Conservation (phyloP, 768 basidiomycete genomes). For the Sporobolomyces roseus region DNA sequence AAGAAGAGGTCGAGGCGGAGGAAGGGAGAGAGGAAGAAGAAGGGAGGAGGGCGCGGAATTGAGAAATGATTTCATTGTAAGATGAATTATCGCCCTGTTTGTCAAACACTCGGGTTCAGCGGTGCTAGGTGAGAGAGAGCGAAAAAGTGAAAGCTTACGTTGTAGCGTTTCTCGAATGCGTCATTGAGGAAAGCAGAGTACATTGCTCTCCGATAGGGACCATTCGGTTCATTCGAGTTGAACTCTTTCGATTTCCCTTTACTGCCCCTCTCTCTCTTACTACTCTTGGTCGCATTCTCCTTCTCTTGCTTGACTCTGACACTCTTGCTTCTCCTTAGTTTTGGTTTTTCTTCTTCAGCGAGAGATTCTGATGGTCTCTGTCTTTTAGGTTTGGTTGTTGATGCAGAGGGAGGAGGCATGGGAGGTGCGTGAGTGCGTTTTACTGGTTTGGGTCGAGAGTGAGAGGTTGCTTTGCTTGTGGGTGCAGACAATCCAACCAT, state of each 20-base stretch:
- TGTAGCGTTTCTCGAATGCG: slow-evolving; percentile 67
- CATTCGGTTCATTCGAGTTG: background rate
- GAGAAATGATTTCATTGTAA: slow-evolving; percentile 83
- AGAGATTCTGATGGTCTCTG: slow-evolving; percentile 5
- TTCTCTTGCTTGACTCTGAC: background rate
- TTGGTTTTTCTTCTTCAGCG: slow-evolving; percentile 11
- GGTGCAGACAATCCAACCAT: slow-evolving; percentile 1
- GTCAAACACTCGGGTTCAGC: background rate
- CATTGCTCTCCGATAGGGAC: slow-evolving; percentile 56
- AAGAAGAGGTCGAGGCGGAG: slow-evolving; percentile 51
- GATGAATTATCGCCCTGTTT: slow-evolving; percentile 67
- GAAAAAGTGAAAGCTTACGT: slow-evolving; percentile 55
- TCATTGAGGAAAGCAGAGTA: slow-evolving; percentile 77
- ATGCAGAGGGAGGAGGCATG: slow-evolving; percentile 2
- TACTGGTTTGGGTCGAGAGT: background rate
- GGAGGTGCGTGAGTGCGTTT: background rate
- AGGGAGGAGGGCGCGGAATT: slow-evolving; percentile 56
- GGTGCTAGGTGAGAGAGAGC: slow-evolving; percentile 21
- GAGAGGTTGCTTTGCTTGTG: background rate
- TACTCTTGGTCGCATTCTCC: background rate
- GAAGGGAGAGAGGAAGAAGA: background rate
- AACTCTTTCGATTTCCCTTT: slow-evolving; percentile 8
- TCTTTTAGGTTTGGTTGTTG: background rate
- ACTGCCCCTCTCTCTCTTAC: slow-evolving; percentile 5
- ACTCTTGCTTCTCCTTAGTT: background rate